Evolutionary conservation across 306 rosid genomes (phyloP), one percentile per base, ranked within the genome.

Genomic region (Cicer chorassanicum): DNA sequence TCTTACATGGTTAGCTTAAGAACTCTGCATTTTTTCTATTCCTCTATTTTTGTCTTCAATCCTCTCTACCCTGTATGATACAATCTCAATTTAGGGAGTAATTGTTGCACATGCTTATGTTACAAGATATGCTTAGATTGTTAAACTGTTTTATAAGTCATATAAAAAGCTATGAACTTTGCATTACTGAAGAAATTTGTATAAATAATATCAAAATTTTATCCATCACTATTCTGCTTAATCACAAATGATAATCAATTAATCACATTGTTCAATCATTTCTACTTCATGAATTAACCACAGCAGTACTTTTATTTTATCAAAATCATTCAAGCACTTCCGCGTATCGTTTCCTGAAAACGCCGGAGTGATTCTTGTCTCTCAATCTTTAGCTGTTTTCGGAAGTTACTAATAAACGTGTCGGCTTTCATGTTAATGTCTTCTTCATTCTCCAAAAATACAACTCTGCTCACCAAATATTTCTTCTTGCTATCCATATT

Each of bases 391-490:
- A 91, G 86, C 71, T 86, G 93, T 43, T 75, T 86, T 53, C 79
- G 81, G 53, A 91, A 89, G 75, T 87, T 87, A 57, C 21, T 86
- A 62, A 91, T 89, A 73, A 91, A 91, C 42, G 89, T 80, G 54
- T 87, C 90, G 0, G 93, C 96, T 74, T 67, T 75, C 13, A 76
- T 56, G 78, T 88, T 81, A 18, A 85, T 76, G 63, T 87, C 90
- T 19, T 78, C 83, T 18, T 65, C 84, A 44, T 82, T 82, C 11
- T 57, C 70, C 24, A 9, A 48, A 24, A 13, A 56, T 16, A 8
- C 38, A 51, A 64, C 21, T 12, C 56, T 80, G 74, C 40, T 73
- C 7, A 49, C 13, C 1, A 15, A 19, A 15, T 81, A 75, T 44
- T 70, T 82, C 78, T 56, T 82, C 76, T 56, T 86, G 34, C 11